These are phyloP conservation scores for Penicillium sp. DNA, from an alignment of 2,329 filamentous ascomycete species.

Conservation along the genomic window DNA sequence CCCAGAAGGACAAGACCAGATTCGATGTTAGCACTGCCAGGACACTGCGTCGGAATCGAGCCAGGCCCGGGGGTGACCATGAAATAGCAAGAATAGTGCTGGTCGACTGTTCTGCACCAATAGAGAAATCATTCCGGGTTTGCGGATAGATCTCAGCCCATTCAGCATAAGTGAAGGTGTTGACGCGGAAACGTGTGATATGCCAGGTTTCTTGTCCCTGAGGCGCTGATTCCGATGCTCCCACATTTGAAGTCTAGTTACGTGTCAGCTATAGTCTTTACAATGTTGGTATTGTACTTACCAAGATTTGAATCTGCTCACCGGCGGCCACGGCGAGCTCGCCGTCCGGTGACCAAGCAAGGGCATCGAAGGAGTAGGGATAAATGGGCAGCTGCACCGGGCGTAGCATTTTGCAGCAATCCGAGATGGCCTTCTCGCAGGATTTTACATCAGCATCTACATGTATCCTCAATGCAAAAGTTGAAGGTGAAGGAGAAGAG, in stretches of 20 bases:
- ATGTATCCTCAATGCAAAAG: not conserved
- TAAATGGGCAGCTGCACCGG: constrained; percentile 42
- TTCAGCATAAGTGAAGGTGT: constrained; percentile 50
- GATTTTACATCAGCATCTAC: not conserved
- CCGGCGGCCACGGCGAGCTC: constrained; percentile 54
- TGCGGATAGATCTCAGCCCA: constrained; percentile 46
- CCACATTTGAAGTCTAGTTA: constrained; percentile 10
- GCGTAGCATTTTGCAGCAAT: constrained; percentile 24
- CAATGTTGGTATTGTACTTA: constrained; percentile 23
- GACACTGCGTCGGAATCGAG: constrained; percentile 49
- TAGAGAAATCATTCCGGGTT: constrained; percentile 46
- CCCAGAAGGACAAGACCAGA: constrained; percentile 54
- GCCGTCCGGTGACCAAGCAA: constrained; percentile 57
- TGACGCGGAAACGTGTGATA: constrained; percentile 43
- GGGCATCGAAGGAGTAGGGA: constrained; percentile 49
- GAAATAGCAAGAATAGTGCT: constrained; percentile 47
- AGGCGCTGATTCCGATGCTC: constrained; percentile 20
- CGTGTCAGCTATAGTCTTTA: not conserved
- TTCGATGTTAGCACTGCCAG: constrained; percentile 55
- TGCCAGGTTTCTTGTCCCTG: constrained; percentile 33
- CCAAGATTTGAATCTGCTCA: constrained; percentile 52
- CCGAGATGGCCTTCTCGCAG: not conserved
- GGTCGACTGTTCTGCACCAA: constrained; percentile 56
- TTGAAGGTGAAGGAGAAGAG: not conserved
- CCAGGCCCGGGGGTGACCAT: constrained; percentile 56